These are phyloP conservation scores for Mycena rebaudengoi DNA, from an alignment of 768 basidiomycete species.

Conservation along the genomic window DNA sequence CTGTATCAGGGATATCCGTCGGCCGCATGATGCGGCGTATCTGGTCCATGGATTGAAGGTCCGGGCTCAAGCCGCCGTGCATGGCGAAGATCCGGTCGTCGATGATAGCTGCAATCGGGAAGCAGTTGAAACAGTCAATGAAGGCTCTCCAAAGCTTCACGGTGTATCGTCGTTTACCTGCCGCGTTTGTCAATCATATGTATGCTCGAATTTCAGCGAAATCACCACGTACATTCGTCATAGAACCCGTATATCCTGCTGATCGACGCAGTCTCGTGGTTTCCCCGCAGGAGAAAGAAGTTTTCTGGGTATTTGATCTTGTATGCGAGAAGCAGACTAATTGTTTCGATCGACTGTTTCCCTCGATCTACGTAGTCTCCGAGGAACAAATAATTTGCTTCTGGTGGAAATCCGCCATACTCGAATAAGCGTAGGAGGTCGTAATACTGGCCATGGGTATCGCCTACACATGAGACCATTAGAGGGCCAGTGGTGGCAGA, in stretches of 20 bases:
- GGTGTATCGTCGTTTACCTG: conserved; percentile 99
- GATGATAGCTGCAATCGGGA: conserved; percentile 99
- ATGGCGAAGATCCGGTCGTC: conserved; percentile 99
- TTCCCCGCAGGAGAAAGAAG: conserved; percentile 98
- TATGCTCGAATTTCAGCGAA: conserved; percentile 1
- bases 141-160: conserved; percentile 99
- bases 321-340: conserved; percentile 98
- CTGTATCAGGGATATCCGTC: conserved; percentile 98
- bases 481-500: background rate
- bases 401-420: conserved; percentile 98
- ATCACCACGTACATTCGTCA: conserved; percentile 87
- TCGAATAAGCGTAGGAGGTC: conserved; percentile 98
- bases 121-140: conserved; percentile 99
- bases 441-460: conserved; percentile 99
- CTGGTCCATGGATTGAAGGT: conserved; percentile 99
- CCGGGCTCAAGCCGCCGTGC: conserved; percentile 98
- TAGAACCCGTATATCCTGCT: conserved; percentile 99
- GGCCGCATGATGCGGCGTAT: conserved; percentile 99
- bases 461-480: too few species aligned
- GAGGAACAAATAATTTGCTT: conserved; percentile 99
- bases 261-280: conserved; percentile 99
- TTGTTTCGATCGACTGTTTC: conserved; percentile 98
- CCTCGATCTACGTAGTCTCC: conserved; percentile 99
- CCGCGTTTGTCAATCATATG: background rate
- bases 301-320: conserved; percentile 99